Evolutionary conservation across 2,329 filamentous ascomycete genomes (phyloP).

Genomic region (Fusarium neocosmosporiellum): DNA sequence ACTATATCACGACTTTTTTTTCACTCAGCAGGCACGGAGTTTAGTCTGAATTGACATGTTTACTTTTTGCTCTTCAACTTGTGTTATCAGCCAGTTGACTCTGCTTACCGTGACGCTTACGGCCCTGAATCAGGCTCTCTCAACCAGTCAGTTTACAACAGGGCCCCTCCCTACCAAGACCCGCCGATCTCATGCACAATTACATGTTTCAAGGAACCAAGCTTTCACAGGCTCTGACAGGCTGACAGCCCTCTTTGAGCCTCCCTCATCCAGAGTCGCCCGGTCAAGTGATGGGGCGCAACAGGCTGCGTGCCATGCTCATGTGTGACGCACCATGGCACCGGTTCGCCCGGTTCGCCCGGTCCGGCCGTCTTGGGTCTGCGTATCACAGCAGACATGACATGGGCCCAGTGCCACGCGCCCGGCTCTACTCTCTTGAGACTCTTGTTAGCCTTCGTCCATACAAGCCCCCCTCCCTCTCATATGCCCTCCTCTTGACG

Average conservation of each 20-base stretch:
- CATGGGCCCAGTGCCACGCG: conserved; percentile 7
- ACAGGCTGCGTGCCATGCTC: conserved; percentile 6
- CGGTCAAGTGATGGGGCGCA: conserved; percentile 30
- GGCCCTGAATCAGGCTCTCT: neutral
- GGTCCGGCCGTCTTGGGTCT: no score
- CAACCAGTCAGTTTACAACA: neutral
- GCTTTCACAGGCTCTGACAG: conserved; percentile 13
- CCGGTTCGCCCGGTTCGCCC: neutral
- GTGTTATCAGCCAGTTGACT: neutral
- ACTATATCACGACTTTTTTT: conserved; percentile 2
- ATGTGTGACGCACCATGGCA: conserved; percentile 22
- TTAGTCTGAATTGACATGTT: conserved; percentile 27
- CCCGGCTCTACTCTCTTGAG: neutral
- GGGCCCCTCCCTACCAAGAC: neutral
- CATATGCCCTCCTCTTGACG: conserved; percentile 7
- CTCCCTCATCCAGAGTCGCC: neutral
- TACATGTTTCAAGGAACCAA: conserved; percentile 13
- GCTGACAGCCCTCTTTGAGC: neutral
- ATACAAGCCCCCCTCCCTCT: conserved; percentile 5
- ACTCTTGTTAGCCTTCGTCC: neutral
- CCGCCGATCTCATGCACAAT: conserved; percentile 7
- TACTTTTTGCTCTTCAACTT: neutral
- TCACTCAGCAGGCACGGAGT: conserved; percentile 19
- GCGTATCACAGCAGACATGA: conserved; percentile 20
- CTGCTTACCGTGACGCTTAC: neutral